Evolutionary conservation across 345 rosid species (phyloP).

Genomic region (Schrenkiella parvula): DNA sequence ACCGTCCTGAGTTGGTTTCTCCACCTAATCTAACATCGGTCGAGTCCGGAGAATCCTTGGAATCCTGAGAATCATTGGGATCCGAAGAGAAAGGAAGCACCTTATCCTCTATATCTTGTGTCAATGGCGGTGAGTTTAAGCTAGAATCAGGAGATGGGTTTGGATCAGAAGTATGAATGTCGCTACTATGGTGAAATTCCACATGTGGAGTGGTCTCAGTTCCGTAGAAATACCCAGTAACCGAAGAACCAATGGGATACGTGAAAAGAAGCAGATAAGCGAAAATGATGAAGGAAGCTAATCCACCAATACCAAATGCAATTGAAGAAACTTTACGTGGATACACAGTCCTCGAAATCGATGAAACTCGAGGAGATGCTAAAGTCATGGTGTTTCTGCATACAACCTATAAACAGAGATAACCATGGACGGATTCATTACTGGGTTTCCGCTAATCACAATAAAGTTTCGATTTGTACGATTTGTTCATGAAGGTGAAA

Average conservation of each 20-base stretch:
- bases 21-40: constrained; percentile 23
- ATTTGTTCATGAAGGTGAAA: too few relatives aligned
- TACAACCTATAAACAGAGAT: not conserved
- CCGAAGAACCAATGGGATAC: constrained; percentile 52
- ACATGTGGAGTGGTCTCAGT: constrained; percentile 37
- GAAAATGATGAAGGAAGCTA: constrained; percentile 57
- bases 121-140: not conserved
- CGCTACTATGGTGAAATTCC: constrained; percentile 25
- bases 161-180: constrained; percentile 3
- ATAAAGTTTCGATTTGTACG: not conserved
- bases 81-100: constrained; percentile 10
- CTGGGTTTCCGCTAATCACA: not conserved
- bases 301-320: constrained; percentile 53
- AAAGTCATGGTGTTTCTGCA: constrained; percentile 38
- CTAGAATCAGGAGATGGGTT: constrained; percentile 28
- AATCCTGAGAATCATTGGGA: not conserved
- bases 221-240: constrained; percentile 54
- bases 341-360: constrained; percentile 36
- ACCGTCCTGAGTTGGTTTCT: constrained; percentile 20
- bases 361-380: constrained; percentile 46
- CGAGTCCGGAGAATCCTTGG: not conserved
- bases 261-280: constrained; percentile 66
- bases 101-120: constrained; percentile 22
- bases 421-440: not conserved
- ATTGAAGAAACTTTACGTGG: constrained; percentile 62